phyloP scores from a whole-genome alignment of 163 green algal species.

The Coccomyxa subellipsoidea region DNA sequence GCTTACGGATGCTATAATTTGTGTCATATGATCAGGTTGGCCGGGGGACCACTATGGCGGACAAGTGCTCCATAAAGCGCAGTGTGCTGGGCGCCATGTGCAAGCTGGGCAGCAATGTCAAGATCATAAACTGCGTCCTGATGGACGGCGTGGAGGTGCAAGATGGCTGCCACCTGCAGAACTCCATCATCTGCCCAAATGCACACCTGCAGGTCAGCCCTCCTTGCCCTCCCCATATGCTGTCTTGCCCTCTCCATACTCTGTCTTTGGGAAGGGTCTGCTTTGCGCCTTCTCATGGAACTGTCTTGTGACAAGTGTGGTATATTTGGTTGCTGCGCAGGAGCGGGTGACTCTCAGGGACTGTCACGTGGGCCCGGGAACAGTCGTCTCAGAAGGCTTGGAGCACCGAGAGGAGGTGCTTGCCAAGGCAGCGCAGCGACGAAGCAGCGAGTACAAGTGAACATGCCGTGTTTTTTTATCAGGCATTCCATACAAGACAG shows the following conservation, averaged over 20 bases:
- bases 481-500: no score
- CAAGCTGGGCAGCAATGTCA: slow-evolving; percentile 19
- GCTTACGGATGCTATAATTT: not conserved
- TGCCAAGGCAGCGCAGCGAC: slow-evolving; percentile 25
- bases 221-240: not conserved
- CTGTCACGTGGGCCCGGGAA: slow-evolving; percentile 49
- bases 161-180: slow-evolving; percentile 79
- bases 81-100: slow-evolving; percentile 11
- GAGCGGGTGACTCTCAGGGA: not conserved
- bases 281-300: not conserved
- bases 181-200: slow-evolving; percentile 68
- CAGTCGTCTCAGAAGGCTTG: slow-evolving; percentile 40
- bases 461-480: no score
- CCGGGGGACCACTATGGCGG: not conserved
- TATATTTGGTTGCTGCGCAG: slow-evolving; percentile 7
- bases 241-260: not conserved
- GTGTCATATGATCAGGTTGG: not conserved
- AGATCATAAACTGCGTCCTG: slow-evolving; percentile 82
- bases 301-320: not conserved
- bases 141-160: slow-evolving; percentile 71
- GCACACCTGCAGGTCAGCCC: slow-evolving; percentile 45
- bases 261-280: not conserved
- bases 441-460: not conserved
- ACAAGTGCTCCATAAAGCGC: slow-evolving; percentile 13
- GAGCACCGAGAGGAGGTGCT: slow-evolving; percentile 65